phyloP scores from a whole-genome alignment of 306 rosid genomes.

The Lithocarpus polystachyus region DNA sequence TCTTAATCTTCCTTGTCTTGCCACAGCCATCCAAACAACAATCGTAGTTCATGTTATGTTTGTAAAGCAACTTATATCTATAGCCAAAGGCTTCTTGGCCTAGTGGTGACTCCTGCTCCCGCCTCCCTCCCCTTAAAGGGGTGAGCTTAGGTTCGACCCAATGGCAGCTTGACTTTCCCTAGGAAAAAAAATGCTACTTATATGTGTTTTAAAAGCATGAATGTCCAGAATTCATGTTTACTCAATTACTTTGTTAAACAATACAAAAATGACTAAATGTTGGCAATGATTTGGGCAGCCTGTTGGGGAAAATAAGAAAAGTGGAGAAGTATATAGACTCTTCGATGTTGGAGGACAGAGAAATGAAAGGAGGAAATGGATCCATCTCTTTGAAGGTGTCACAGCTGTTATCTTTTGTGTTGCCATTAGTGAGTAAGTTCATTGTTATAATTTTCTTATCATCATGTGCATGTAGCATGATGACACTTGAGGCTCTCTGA shows the following conservation, averaged over 20 bases:
- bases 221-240: not conserved
- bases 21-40: not conserved
- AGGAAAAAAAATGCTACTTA: not conserved
- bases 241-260: not conserved
- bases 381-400: slow-evolving; percentile 99
- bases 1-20: not conserved
- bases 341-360: slow-evolving; percentile 99
- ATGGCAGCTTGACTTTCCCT: too few relatives aligned
- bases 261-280: slow-evolving; percentile 11
- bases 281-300: slow-evolving; percentile 62
- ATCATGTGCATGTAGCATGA: slow-evolving; percentile 15
- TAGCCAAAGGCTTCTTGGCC: too few relatives aligned
- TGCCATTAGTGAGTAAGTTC: slow-evolving; percentile 93
- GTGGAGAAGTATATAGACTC: slow-evolving; percentile 96
- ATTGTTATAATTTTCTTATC: slow-evolving; percentile 5
- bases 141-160: too few relatives aligned
- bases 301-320: slow-evolving; percentile 95
- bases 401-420: slow-evolving; percentile 98
- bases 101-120: too few relatives aligned
- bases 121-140: too few relatives aligned
- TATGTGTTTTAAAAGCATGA: not conserved
- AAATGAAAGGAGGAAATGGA: slow-evolving; percentile 99
- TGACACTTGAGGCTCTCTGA: slow-evolving; percentile 4
- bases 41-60: too few relatives aligned
- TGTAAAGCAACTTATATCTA: too few relatives aligned